Evolutionary conservation across 768 basidiomycete species (phyloP), one percentile per base, ranked within the genome.

Genomic region (Pisolithus albus): DNA sequence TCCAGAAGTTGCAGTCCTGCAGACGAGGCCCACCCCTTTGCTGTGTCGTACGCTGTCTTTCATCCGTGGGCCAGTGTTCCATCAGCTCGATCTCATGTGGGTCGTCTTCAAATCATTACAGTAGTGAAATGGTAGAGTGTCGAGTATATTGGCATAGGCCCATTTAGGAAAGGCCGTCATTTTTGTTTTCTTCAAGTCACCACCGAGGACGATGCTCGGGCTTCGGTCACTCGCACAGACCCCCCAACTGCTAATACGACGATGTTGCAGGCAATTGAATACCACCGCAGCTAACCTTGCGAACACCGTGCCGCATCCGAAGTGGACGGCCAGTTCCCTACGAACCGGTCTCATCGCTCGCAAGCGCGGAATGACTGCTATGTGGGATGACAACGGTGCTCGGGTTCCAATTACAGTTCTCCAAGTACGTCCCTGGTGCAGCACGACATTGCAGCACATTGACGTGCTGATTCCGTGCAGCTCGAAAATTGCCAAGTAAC

Each of bases 291-390:
- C 61, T 7, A 63, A 59, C 10, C 68, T 66, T 48, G 69, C 60
- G 49, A 69, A 54, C 56, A 59, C 61, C 5, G 19, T 58, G 30
- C 63, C 4, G 52, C 61, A 8, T 37, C 54, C 73, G 10, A 84
- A 87, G 78, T 96, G 94, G 94, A 82, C 82, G 5, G 84, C 94
- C 44, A 75, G 78, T 54, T 92, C 91, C 7, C 79, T 88, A 56
- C 80, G 96, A 52, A 95, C 93, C 0, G 96, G 96, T 7, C 75
- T 96, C 55, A 86, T 99, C 66, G 95, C 92, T 23, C 80, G 86
- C 52, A 99, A 99, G 75, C 83, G 92, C 51, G 96, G 96, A 42
- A 98, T 98, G 96, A 87, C 90, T 9, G 81, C 81, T 13, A 72
- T 98, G 62, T 98, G 92, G 90, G 89, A 93, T 63, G 80, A 87